phyloP scores from a whole-genome alignment of 2,329 filamentous ascomycete species.

The Alternaria sp. region DNA sequence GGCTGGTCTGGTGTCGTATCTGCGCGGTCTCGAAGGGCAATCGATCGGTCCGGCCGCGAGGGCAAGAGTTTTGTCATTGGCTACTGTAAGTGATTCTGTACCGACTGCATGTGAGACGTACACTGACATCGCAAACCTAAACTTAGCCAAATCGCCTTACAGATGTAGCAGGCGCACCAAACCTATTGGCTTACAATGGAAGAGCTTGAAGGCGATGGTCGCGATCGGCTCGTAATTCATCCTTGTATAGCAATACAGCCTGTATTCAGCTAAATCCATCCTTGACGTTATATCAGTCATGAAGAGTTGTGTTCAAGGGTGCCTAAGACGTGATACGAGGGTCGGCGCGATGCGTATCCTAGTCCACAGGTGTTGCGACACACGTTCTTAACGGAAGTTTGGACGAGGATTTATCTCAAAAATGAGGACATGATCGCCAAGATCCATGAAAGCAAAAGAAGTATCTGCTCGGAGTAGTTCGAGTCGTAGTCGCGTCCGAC shows the following conservation, averaged over 20 bases:
- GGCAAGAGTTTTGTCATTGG: conserved; percentile 27
- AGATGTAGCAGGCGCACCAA: conserved; percentile 25
- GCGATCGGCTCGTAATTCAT: neutral
- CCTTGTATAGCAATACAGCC: neutral
- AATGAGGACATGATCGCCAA: neutral
- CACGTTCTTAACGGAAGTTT: neutral
- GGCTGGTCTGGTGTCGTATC: conserved; percentile 70
- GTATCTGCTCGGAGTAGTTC: neutral
- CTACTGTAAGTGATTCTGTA: conserved; percentile 5
- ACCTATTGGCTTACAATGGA: conserved; percentile 38
- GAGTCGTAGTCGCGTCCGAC: neutral
- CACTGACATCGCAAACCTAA: neutral
- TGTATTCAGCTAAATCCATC: neutral
- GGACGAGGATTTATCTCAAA: neutral
- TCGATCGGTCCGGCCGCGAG: conserved; percentile 25
- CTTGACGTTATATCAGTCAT: neutral
- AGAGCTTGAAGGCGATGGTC: neutral
- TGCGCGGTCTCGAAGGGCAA: conserved; percentile 60
- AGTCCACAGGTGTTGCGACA: neutral
- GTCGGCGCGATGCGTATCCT: neutral
- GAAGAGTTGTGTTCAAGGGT: neutral
- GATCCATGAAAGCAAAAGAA: neutral
- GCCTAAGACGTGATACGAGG: neutral
- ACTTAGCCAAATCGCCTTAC: conserved; percentile 16
- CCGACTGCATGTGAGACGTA: neutral